phyloP scores from a whole-genome alignment of 352 stramenopile genomes.

The Phytophthora hybrid region DNA sequence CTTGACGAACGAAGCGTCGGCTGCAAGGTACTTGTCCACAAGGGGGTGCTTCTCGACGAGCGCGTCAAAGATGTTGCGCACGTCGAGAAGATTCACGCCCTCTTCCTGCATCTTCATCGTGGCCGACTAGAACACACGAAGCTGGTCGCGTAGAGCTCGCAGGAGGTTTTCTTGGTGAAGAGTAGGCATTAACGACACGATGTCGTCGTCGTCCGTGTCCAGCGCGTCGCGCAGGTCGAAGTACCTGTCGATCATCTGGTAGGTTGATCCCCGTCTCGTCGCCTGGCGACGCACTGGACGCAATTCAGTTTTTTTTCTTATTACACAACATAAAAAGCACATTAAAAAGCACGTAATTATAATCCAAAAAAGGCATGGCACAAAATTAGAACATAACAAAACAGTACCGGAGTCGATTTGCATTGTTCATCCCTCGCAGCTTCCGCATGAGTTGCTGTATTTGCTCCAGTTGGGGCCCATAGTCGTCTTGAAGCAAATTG shows the following conservation, averaged over 20 bases:
- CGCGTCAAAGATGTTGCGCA: too few relatives aligned
- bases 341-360: neutral
- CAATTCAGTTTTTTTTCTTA: neutral
- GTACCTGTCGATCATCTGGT: constrained; percentile 9
- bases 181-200: neutral
- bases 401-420: too few relatives aligned
- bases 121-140: too few relatives aligned
- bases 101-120: too few relatives aligned
- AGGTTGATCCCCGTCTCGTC: neutral
- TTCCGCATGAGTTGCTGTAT: neutral
- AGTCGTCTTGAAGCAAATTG: neutral
- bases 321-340: neutral
- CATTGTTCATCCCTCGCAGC: neutral
- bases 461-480: constrained; percentile 1
- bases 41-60: too few relatives aligned
- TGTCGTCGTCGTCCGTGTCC: constrained; percentile 1
- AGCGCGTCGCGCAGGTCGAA: neutral
- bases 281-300: neutral
- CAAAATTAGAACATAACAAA: too few relatives aligned
- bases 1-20: too few relatives aligned
- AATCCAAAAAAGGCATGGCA: too few relatives aligned
- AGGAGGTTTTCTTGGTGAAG: too few relatives aligned
- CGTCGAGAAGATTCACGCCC: too few relatives aligned
- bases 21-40: too few relatives aligned
- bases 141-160: too few relatives aligned